Base-by-base conservation (phyloP, 2,329 filamentous ascomycete genomes). In the Monosporascus ibericus region DNA sequence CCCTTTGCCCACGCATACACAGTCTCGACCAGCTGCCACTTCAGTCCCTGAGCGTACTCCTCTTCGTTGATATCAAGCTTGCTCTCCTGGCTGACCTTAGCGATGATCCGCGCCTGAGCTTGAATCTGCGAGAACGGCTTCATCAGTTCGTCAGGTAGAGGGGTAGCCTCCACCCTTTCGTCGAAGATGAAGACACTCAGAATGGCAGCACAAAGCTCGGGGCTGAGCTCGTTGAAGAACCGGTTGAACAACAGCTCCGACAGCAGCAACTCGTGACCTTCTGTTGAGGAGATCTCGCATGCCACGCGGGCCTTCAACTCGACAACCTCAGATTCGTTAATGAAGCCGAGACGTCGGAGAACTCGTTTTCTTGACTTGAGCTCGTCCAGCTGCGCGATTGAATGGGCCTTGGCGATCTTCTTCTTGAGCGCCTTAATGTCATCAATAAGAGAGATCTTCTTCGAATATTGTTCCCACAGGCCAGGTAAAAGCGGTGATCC, bases 121-220 rank as follows among this genome's bases (percentile, higher is more conserved):
- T 95, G 88, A 39, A 99, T 88, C 67, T 95, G 89, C 48, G 87
- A 82, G 68, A 85, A 94, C 17, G 91, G 90, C 74, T 95, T 95
- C 52, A 84, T 81, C 34, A 97, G 79, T 56, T 96, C 89, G 60
- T 96, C 91, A 63, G 87, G 87, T 48, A 96, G 76, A 15, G 84
- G 80, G 3, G 83, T 75, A 14, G 92, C 85, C 62, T 92, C 88
- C 47, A 89, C 85, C 77, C 95, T 96, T 73, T 99, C 94, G 66
- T 99, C 95, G 61, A 97, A 96, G 59, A 99, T 94, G 73, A 99
- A 97, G 65, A 90, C 92, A 63, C 90, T 95, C 54, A 99, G 79
- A 6, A 92, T 84, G 0, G 92, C 82, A 1, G 94, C 94, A 62
- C 87, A 89, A 59, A 92, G 81, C 69, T 97, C 92, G 0, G 94